phyloP scores from a whole-genome alignment of 208 protist species.

The Trypanosoma vivax region DNA sequence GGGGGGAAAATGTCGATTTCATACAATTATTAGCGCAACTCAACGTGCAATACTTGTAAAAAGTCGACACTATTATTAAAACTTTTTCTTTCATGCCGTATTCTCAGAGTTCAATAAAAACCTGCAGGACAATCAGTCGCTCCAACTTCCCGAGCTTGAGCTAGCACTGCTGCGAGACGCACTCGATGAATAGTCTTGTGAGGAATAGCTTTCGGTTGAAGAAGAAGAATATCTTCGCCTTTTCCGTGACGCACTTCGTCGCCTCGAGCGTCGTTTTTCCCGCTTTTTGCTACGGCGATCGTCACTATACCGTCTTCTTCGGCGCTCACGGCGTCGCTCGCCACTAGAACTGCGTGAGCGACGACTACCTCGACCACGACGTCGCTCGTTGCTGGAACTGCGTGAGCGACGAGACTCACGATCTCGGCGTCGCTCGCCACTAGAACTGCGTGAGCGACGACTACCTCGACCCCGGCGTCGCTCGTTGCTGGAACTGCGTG shows the following conservation, averaged over 20 bases:
- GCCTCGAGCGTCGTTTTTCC: not conserved
- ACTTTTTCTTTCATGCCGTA: too few relatives aligned
- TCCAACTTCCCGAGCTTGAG: too few relatives aligned
- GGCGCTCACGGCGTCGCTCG: not conserved
- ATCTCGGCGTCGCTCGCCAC: not conserved
- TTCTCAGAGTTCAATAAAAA: too few relatives aligned
- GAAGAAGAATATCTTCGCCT: not conserved
- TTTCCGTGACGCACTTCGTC: not conserved
- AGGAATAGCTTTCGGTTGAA: not conserved
- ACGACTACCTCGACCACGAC: not conserved
- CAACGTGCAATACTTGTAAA: too few relatives aligned
- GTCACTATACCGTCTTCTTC: not conserved
- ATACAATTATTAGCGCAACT: too few relatives aligned
- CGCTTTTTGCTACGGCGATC: not conserved
- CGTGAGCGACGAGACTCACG: not conserved
- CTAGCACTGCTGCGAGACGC: too few relatives aligned
- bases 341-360: not conserved
- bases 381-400: not conserved
- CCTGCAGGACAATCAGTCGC: too few relatives aligned
- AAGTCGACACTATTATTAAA: too few relatives aligned
- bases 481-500: not conserved
- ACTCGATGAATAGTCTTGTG: not conserved
- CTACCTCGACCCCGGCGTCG: constrained; percentile 1
- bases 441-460: not conserved
- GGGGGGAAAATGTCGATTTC: too few relatives aligned